Evolutionary conservation across 1,284 basidiomycete species (phyloP).

Genomic region (Malassezia caprae): DNA sequence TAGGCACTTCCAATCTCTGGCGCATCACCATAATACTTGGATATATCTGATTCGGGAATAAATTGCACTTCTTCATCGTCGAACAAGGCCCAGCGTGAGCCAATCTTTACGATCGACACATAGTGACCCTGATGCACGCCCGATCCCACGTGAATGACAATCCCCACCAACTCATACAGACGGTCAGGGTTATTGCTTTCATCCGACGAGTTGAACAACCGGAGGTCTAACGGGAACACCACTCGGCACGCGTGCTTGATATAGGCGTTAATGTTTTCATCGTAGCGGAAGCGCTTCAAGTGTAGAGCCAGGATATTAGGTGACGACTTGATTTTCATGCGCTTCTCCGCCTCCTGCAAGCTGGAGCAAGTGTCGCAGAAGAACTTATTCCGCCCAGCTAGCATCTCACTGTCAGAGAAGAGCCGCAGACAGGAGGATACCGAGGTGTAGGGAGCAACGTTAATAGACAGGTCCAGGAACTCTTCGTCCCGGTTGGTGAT

Average conservation of each 20-base stretch:
- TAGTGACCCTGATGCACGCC: conserved; percentile 96
- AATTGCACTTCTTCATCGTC: conserved; percentile 86
- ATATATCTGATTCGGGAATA: conserved; percentile 78
- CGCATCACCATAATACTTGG: conserved; percentile 87
- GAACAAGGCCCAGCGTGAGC: conserved; percentile 73
- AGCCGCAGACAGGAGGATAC: conserved; percentile 87
- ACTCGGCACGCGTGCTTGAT: conserved; percentile 93
- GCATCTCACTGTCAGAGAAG: conserved; percentile 95
- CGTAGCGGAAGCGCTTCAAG: conserved; percentile 94
- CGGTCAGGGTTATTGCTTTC: conserved; percentile 74
- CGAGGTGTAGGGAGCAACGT: conserved; percentile 93
- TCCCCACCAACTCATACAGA: conserved; percentile 84
- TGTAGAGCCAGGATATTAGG: conserved; percentile 90
- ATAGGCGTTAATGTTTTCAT: conserved; percentile 74
- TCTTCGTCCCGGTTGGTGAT: conserved; percentile 91
- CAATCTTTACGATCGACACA: conserved; percentile 82
- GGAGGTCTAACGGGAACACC: conserved; percentile 83
- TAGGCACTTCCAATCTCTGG: conserved; percentile 73
- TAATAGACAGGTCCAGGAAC: conserved; percentile 92
- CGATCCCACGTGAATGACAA: conserved; percentile 92
- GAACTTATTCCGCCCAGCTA: conserved; percentile 95
- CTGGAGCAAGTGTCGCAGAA: conserved; percentile 95
- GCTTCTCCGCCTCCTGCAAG: conserved; percentile 91
- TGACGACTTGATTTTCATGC: conserved; percentile 94
- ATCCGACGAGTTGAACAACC: conserved; percentile 92